These are phyloP conservation scores for Hydnomerulius pinastri DNA, from an alignment of 768 basidiomycete species.

Conservation along the genomic window DNA sequence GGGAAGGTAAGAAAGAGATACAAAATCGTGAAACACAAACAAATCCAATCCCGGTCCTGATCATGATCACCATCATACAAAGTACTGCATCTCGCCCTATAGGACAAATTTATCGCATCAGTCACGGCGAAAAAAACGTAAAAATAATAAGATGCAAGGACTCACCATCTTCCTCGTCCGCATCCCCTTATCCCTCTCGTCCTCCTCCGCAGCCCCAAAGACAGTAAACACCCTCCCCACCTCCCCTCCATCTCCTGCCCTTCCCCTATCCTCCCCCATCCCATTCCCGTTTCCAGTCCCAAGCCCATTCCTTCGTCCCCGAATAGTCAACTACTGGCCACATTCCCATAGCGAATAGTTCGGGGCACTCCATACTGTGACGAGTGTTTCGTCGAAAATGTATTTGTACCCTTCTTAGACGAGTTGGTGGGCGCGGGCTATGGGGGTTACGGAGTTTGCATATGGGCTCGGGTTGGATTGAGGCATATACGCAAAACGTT, in stretches of 20 bases:
- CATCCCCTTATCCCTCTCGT: slow-evolving; percentile 80
- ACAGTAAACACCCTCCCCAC: slow-evolving; percentile 67
- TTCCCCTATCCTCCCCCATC: background rate
- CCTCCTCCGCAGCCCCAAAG: slow-evolving; percentile 87
- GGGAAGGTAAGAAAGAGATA: too few species aligned
- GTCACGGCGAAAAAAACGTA: background rate
- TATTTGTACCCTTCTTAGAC: slow-evolving; percentile 96
- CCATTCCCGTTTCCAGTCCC: background rate
- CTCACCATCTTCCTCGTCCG: slow-evolving; percentile 74
- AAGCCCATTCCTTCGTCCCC: slow-evolving; percentile 50
- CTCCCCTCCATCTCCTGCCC: slow-evolving; percentile 7
- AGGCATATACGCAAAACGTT: too few species aligned
- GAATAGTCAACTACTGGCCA: slow-evolving; percentile 85
- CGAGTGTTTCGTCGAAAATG: slow-evolving; percentile 92
- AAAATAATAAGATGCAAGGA: background rate
- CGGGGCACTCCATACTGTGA: slow-evolving; percentile 92
- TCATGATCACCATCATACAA: slow-evolving; percentile 41
- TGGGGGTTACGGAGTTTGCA: slow-evolving; percentile 80
- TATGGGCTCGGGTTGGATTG: too few species aligned
- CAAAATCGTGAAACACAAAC: too few species aligned
- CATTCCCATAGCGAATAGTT: slow-evolving; percentile 91
- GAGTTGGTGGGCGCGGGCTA: slow-evolving; percentile 95
- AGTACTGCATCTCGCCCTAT: slow-evolving; percentile 41
- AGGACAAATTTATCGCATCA: background rate
- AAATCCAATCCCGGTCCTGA: too few species aligned